Evolutionary conservation across 1,284 basidiomycete species (phyloP).

Genomic region (Microbotryum violaceum): DNA sequence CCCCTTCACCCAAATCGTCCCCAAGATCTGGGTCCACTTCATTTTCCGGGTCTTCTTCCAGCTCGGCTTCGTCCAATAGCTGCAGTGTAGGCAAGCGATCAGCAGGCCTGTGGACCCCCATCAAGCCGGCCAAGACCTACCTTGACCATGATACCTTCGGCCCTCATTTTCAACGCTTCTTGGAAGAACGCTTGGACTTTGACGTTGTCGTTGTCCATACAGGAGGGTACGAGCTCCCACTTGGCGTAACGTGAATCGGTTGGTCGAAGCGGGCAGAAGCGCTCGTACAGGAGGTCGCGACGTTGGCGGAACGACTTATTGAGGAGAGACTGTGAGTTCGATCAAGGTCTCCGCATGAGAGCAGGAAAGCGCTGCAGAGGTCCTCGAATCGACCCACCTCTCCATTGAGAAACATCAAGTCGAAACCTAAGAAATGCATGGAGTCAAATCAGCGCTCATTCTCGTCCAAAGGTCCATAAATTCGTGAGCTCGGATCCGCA

Average conservation of each 20-base stretch:
- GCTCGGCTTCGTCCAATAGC: slow-evolving; percentile 41
- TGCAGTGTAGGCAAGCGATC: slow-evolving; percentile 18
- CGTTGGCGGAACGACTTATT: slow-evolving; percentile 64
- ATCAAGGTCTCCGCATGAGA: background rate
- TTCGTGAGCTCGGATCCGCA: too few relatives aligned
- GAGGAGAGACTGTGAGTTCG: slow-evolving; percentile 55
- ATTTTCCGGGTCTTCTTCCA: slow-evolving; percentile 20
- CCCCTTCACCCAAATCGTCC: slow-evolving; percentile 35
- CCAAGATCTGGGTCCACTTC: slow-evolving; percentile 35
- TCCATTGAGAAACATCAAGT: slow-evolving; percentile 52
- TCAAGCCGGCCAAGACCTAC: slow-evolving; percentile 42
- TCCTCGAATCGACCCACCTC: slow-evolving; percentile 39
- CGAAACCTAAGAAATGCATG: slow-evolving; percentile 39
- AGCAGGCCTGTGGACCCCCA: background rate
- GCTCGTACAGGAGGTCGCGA: slow-evolving; percentile 54
- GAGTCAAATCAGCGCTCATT: too few relatives aligned
- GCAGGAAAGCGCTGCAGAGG: slow-evolving; percentile 2
- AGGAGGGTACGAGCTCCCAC: slow-evolving; percentile 38
- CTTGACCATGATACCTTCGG: slow-evolving; percentile 92
- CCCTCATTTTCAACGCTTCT: slow-evolving; percentile 64
- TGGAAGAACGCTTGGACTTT: slow-evolving; percentile 71
- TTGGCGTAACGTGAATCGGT: slow-evolving; percentile 20
- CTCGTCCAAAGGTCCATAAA: too few relatives aligned
- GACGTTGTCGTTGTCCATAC: slow-evolving; percentile 43
- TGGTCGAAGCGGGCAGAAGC: slow-evolving; percentile 53